Evolutionary conservation across 1,284 basidiomycete species (phyloP).

Genomic region (Athelia psychrophila): DNA sequence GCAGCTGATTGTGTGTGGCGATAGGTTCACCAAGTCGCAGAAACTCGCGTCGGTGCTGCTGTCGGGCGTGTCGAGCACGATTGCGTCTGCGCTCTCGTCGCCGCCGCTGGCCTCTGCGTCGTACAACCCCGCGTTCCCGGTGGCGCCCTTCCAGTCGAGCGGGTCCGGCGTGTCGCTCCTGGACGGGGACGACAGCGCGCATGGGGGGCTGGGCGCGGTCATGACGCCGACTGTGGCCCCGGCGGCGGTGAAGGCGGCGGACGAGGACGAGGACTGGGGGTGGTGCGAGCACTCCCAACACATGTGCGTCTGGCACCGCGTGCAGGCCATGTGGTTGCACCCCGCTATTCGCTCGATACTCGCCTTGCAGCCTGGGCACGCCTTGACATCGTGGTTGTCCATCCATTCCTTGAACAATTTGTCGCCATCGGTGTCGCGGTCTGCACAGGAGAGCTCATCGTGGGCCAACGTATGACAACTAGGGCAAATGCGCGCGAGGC

Average conservation of each 20-base stretch:
- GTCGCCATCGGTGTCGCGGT: slow-evolving; percentile 48
- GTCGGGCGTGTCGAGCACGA: slow-evolving; percentile 59
- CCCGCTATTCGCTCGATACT: slow-evolving; percentile 68
- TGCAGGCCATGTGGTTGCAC: slow-evolving; percentile 76
- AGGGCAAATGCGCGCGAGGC: slow-evolving; percentile 66
- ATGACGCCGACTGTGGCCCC: not conserved
- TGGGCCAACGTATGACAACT: slow-evolving; percentile 65
- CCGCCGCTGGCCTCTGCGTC: slow-evolving; percentile 7
- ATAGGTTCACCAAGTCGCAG: slow-evolving; percentile 58
- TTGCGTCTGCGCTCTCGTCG: slow-evolving; percentile 48
- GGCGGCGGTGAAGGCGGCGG: slow-evolving; percentile 6
- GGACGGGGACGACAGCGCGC: slow-evolving; percentile 36
- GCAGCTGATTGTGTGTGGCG: slow-evolving; percentile 3
- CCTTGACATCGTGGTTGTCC: slow-evolving; percentile 56
- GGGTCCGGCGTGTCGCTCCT: slow-evolving; percentile 31
- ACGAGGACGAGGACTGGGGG: slow-evolving; percentile 54
- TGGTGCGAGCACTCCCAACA: slow-evolving; percentile 66
- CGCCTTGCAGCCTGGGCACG: slow-evolving; percentile 64
- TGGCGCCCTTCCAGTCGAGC: not conserved
- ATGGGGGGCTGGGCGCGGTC: slow-evolving; percentile 1
- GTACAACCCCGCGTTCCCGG: slow-evolving; percentile 5
- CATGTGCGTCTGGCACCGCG: slow-evolving; percentile 65
- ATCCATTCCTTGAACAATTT: slow-evolving; percentile 61
- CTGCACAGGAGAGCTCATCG: slow-evolving; percentile 58
- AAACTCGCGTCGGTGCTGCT: slow-evolving; percentile 66